Conservation (phyloP, 148 eudicot genomes). For the Nepenthes gracilis region DNA sequence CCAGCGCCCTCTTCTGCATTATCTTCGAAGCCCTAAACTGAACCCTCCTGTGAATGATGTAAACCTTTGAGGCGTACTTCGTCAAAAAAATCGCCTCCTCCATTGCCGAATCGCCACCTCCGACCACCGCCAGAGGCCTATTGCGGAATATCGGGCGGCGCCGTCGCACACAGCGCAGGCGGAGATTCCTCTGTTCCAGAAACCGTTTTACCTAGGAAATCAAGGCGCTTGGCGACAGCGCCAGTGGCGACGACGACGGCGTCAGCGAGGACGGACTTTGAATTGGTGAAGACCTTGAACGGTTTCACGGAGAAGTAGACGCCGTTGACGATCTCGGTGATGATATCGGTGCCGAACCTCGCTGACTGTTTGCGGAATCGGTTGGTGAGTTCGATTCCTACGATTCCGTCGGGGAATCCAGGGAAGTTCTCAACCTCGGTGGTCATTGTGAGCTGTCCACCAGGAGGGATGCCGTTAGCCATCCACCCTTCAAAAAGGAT, state of each 20-base stretch:
- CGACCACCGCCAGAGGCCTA: conserved; percentile 52
- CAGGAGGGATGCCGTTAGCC: conserved; percentile 55
- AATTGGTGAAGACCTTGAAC: conserved; percentile 25
- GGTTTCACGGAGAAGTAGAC: conserved; percentile 34
- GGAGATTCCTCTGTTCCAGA: conserved; percentile 65
- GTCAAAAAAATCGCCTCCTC: conserved; percentile 54
- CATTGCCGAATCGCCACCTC: conserved; percentile 69
- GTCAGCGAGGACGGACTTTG: conserved; percentile 29
- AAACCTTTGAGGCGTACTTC: conserved; percentile 48
- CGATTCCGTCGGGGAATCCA: conserved; percentile 35
- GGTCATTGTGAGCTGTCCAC: conserved; percentile 54
- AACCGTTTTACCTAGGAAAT: conserved; percentile 31
- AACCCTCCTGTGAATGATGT: conserved; percentile 44
- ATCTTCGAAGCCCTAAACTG: conserved; percentile 59
- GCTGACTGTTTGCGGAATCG: conserved; percentile 26
- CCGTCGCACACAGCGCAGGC: conserved; percentile 71
- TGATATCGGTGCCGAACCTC: conserved; percentile 29
- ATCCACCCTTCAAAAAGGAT: conserved; percentile 46
- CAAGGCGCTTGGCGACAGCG: conserved; percentile 32
- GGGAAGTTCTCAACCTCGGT: conserved; percentile 53
- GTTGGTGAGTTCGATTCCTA: conserved; percentile 30
- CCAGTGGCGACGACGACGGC: conserved; percentile 42
- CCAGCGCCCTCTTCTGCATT: conserved; percentile 39
- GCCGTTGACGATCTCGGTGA: conserved; percentile 30
- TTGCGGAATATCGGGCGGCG: conserved; percentile 49